Conservation (phyloP, 371 early-diverging fungal species). For the Mortierella sp. region DNA sequence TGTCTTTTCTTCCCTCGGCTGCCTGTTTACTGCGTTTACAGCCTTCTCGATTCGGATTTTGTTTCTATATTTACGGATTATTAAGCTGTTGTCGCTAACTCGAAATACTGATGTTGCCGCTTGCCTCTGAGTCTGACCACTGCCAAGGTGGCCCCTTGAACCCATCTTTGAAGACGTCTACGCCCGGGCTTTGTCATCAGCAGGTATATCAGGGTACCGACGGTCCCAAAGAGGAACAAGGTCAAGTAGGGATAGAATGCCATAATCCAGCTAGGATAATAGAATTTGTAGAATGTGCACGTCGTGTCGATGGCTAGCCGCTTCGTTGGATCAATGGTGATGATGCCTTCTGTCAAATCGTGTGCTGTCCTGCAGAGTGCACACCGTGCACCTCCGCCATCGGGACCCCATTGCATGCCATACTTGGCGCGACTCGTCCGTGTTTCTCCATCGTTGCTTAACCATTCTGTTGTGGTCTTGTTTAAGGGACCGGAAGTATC, state of each 20-base stretch:
- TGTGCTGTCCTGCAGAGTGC: not conserved
- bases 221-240: too few species aligned
- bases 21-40: too few species aligned
- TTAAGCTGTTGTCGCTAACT: too few species aligned
- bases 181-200: not conserved
- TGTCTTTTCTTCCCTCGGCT: too few species aligned
- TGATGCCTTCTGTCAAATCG: constrained; percentile 1
- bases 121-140: too few species aligned
- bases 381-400: not conserved
- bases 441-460: not conserved
- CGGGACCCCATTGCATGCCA: constrained; percentile 9
- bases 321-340: not conserved
- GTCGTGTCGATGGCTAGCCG: constrained; percentile 1
- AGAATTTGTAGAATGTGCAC: constrained; percentile 2
- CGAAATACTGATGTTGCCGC: too few species aligned
- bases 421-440: not conserved
- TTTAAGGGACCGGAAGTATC: too few species aligned
- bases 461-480: not conserved
- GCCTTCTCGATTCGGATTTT: too few species aligned
- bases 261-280: constrained; percentile 2
- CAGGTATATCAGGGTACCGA: not conserved
- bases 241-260: constrained; percentile 2
- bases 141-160: too few species aligned
- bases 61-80: too few species aligned
- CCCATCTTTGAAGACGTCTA: too few species aligned